These are phyloP conservation scores for Colletotrichum cuscutae DNA, from an alignment of 2,329 filamentous ascomycete species.

Conservation along the genomic window DNA sequence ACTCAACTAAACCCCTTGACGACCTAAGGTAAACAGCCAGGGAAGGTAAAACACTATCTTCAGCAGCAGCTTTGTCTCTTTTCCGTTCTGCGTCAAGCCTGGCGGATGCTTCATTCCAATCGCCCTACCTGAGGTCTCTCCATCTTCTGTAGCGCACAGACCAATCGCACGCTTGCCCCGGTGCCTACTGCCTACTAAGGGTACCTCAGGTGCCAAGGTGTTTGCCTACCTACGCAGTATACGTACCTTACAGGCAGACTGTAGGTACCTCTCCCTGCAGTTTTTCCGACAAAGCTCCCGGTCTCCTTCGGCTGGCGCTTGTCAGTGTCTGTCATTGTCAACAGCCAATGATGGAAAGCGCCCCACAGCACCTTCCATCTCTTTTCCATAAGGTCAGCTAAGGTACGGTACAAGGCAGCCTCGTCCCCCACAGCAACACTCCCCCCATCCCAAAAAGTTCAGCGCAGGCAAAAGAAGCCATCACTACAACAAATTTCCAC, in stretches of 20 bases:
- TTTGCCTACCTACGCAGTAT: too few relatives aligned
- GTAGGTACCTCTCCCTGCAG: background rate
- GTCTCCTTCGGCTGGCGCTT: background rate
- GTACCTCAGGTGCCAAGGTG: too few relatives aligned
- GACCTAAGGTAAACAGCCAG: background rate
- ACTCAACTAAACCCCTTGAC: background rate
- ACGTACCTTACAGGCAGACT: too few relatives aligned
- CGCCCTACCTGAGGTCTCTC: background rate
- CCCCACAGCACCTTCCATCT: slow-evolving; percentile 29
- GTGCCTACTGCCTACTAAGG: too few relatives aligned
- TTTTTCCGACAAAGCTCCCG: slow-evolving; percentile 26
- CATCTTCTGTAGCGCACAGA: background rate
- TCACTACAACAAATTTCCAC: slow-evolving; percentile 10
- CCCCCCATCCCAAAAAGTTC: slow-evolving; percentile 32
- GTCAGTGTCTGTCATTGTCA: background rate
- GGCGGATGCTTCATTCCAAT: background rate
- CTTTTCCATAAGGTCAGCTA: slow-evolving; percentile 17
- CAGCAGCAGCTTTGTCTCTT: background rate
- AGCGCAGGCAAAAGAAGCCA: slow-evolving; percentile 15
- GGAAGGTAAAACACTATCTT: background rate
- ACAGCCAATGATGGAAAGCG: slow-evolving; percentile 21
- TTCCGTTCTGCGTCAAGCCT: background rate
- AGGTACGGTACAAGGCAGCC: slow-evolving; percentile 19
- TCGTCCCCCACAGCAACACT: slow-evolving; percentile 32
- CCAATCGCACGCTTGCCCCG: background rate